These are phyloP conservation scores for Quercus wislizeni DNA, from an alignment of 306 rosid species.

Conservation along the genomic window DNA sequence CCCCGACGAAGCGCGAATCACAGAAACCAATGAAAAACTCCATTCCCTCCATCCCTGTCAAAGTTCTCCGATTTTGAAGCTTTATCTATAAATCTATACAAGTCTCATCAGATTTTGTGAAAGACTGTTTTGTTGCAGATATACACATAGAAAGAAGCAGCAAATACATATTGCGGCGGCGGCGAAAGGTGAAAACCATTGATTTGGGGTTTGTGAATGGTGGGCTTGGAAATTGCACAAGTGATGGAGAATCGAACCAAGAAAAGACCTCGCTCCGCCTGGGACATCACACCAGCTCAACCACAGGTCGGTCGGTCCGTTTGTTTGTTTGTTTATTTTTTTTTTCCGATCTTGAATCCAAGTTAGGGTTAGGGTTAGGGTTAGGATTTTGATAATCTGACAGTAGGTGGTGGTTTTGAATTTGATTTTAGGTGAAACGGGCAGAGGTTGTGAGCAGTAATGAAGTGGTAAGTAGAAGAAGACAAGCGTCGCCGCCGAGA, in stretches of 20 bases:
- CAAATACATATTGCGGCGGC: too few species aligned
- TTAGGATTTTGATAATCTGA: slow-evolving; percentile 25
- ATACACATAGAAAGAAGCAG: too few species aligned
- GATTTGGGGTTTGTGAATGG: slow-evolving; percentile 21
- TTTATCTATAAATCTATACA: too few species aligned
- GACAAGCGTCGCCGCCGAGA: slow-evolving; percentile 72
- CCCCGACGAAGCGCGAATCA: too few species aligned
- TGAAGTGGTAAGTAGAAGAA: slow-evolving; percentile 36
- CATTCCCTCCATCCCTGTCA: too few species aligned
- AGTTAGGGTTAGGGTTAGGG: neutral
- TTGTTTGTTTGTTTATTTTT: neutral
- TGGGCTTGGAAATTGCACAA: slow-evolving; percentile 32
- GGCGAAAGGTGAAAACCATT: neutral
- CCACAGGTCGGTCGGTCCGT: slow-evolving; percentile 41
- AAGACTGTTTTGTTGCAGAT: slow-evolving; percentile 29
- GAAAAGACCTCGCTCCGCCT: slow-evolving; percentile 76
- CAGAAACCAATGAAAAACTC: too few species aligned
- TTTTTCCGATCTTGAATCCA: neutral
- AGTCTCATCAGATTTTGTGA: too few species aligned
- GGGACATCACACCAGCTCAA: slow-evolving; percentile 72
- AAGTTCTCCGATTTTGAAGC: too few species aligned
- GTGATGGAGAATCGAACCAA: slow-evolving; percentile 59
- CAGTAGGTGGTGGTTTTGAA: neutral
- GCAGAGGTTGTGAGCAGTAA: slow-evolving; percentile 34
- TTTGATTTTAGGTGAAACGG: slow-evolving; percentile 51